phyloP scores from a whole-genome alignment of 257 asterid genomes.

The Gentiana straminea region DNA sequence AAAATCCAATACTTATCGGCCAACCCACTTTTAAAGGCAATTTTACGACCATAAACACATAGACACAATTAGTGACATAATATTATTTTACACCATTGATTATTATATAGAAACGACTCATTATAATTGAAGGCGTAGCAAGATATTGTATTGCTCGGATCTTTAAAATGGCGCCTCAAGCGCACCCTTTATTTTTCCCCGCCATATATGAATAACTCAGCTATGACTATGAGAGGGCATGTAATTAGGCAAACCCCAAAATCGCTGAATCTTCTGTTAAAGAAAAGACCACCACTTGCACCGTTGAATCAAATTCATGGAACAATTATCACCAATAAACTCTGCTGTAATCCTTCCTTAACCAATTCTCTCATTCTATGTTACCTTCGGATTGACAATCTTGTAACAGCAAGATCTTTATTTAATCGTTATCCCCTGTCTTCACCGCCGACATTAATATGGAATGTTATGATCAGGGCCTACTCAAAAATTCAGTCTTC shows the following conservation, averaged over 20 bases:
- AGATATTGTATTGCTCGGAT: too few relatives aligned
- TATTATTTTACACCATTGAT: too few relatives aligned
- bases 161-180: too few relatives aligned
- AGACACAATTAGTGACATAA: too few relatives aligned
- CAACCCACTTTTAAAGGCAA: too few relatives aligned
- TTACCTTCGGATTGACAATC: slow-evolving; percentile 37
- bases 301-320: slow-evolving; percentile 63
- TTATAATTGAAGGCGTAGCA: too few relatives aligned
- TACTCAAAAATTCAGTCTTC: slow-evolving; percentile 38
- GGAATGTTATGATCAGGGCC: slow-evolving; percentile 62
- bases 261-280: slow-evolving; percentile 34
- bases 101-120: too few relatives aligned
- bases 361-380: slow-evolving; percentile 58
- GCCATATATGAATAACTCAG: too few relatives aligned
- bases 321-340: slow-evolving; percentile 30
- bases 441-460: slow-evolving; percentile 49
- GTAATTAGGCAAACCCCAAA: slow-evolving; percentile 20
- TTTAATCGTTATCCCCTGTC: slow-evolving; percentile 36
- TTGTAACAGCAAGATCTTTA: slow-evolving; percentile 31
- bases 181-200: too few relatives aligned
- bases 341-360: slow-evolving; percentile 22
- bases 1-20: too few relatives aligned
- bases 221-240: too few relatives aligned
- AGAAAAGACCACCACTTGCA: slow-evolving; percentile 39
- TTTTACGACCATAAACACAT: too few relatives aligned